phyloP scores from a whole-genome alignment of 2,329 filamentous ascomycete species.

The Teratosphaeria destructans region DNA sequence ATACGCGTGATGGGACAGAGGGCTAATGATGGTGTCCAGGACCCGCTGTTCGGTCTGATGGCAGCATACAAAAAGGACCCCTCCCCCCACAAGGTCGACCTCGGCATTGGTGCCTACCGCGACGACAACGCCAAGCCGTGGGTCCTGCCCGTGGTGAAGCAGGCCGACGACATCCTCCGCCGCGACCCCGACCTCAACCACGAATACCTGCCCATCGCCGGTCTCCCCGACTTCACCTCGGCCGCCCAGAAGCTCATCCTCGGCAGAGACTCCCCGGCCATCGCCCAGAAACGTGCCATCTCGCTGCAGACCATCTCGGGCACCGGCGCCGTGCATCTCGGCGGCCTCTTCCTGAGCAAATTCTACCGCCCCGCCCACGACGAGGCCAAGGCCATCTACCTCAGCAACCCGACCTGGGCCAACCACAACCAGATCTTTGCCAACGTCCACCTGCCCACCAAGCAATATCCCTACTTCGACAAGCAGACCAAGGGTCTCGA shows the following conservation, averaged over 20 bases:
- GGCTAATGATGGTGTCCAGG: conserved; percentile 43
- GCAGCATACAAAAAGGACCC: conserved; percentile 75
- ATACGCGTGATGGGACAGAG: background rate
- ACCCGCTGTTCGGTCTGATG: conserved; percentile 89
- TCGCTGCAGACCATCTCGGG: conserved; percentile 94
- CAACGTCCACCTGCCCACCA: conserved; percentile 71
- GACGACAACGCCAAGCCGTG: conserved; percentile 94
- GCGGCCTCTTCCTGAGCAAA: conserved; percentile 82
- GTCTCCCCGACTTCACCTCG: conserved; percentile 71
- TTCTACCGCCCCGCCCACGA: conserved; percentile 61
- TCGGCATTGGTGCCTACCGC: conserved; percentile 91
- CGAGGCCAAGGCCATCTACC: conserved; percentile 63
- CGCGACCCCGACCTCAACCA: conserved; percentile 88
- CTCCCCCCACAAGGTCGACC: conserved; percentile 71
- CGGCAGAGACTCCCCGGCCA: conserved; percentile 66
- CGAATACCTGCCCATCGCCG: conserved; percentile 95
- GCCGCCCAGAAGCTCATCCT: conserved; percentile 88
- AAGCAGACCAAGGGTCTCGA: conserved; percentile 82
- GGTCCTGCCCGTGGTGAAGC: conserved; percentile 91
- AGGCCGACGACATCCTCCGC: conserved; percentile 85
- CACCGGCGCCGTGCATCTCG: conserved; percentile 88
- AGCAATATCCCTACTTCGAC: conserved; percentile 89
- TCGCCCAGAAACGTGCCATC: conserved; percentile 69
- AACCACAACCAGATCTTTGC: conserved; percentile 98
- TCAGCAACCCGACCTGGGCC: conserved; percentile 93